Conservation (phyloP, 1,284 basidiomycete species). For the Boletus mariae region DNA sequence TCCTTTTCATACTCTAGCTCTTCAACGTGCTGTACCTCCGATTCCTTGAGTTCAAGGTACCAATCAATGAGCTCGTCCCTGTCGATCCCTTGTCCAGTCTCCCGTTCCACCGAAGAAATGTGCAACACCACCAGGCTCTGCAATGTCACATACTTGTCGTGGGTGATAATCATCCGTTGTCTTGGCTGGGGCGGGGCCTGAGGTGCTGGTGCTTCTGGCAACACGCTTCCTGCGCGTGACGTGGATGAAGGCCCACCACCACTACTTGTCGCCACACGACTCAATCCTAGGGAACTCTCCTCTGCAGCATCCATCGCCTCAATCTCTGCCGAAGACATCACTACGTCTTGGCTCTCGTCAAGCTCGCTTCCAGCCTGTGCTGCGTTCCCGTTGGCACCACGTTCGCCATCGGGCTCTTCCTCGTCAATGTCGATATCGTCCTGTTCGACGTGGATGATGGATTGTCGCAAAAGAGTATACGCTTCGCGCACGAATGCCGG, state of each 20-base stretch:
- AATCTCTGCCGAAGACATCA: conserved; percentile 59
- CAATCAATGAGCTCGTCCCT: conserved; percentile 91
- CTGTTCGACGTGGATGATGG: conserved; percentile 99
- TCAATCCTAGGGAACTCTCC: conserved; percentile 47
- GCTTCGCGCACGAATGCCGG: conserved; percentile 95
- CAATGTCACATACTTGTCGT: conserved; percentile 91
- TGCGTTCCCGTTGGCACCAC: conserved; percentile 34
- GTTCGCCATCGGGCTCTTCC: conserved; percentile 71
- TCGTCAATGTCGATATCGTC: conserved; percentile 98
- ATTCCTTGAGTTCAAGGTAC: conserved; percentile 91
- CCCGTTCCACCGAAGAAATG: conserved; percentile 74
- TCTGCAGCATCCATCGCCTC: conserved; percentile 59
- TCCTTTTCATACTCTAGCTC: conserved; percentile 92
- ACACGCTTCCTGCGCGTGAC: conserved; percentile 37
- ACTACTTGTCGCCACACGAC: conserved; percentile 32
- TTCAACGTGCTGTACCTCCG: conserved; percentile 79
- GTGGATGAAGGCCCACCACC: conserved; percentile 38
- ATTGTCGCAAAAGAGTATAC: conserved; percentile 89
- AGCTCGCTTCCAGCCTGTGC: conserved; percentile 28
- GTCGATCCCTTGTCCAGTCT: conserved; percentile 76
- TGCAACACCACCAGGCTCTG: conserved; percentile 87
- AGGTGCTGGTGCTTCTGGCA: conserved; percentile 17
- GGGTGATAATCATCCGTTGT: conserved; percentile 87
- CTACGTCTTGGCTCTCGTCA: conserved; percentile 57
- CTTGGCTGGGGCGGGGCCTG: conserved; percentile 42